Evolutionary conservation across 805 yeast genomes (phyloP).

Genomic region (Metschnikowia lunata): DNA sequence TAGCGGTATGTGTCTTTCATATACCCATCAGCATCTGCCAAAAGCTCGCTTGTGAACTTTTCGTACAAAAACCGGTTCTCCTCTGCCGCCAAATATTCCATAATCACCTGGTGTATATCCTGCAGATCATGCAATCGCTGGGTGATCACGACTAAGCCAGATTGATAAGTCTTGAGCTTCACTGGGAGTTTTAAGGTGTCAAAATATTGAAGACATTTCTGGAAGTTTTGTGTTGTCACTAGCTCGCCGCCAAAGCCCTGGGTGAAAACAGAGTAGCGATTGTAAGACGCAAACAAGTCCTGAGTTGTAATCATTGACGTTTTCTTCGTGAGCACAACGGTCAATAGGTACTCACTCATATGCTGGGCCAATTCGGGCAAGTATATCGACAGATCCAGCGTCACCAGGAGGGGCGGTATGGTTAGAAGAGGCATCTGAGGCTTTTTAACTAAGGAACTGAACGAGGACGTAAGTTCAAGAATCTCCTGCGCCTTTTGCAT

Average conservation of each 20-base stretch:
- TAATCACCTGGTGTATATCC: slow-evolving; percentile 21
- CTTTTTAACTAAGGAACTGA: slow-evolving; percentile 12
- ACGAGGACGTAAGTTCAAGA: slow-evolving; percentile 37
- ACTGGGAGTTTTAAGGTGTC: slow-evolving; percentile 57
- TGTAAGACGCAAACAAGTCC: slow-evolving; percentile 41
- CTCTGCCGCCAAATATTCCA: slow-evolving; percentile 21
- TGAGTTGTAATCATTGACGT: slow-evolving; percentile 39
- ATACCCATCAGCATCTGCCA: slow-evolving; percentile 16
- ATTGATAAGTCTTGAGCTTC: slow-evolving; percentile 29
- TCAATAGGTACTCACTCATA: slow-evolving; percentile 62
- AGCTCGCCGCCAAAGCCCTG: slow-evolving; percentile 56
- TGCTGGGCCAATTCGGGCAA: slow-evolving; percentile 73
- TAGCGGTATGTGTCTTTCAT: slow-evolving; percentile 14
- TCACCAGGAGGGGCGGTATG: slow-evolving; percentile 32
- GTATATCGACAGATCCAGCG: slow-evolving; percentile 35
- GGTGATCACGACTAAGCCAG: slow-evolving; percentile 33
- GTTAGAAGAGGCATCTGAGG: neutral
- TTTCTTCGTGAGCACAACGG: slow-evolving; percentile 23
- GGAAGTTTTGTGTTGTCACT: slow-evolving; percentile 65
- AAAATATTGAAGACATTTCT: slow-evolving; percentile 55
- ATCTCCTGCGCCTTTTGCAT: slow-evolving; percentile 78
- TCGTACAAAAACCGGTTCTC: slow-evolving; percentile 23
- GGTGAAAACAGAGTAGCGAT: slow-evolving; percentile 29
- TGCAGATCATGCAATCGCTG: slow-evolving; percentile 23
- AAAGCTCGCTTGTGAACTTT: slow-evolving; percentile 22